Base-by-base conservation (phyloP, 768 basidiomycete species). In the Termitomyces sp. region DNA sequence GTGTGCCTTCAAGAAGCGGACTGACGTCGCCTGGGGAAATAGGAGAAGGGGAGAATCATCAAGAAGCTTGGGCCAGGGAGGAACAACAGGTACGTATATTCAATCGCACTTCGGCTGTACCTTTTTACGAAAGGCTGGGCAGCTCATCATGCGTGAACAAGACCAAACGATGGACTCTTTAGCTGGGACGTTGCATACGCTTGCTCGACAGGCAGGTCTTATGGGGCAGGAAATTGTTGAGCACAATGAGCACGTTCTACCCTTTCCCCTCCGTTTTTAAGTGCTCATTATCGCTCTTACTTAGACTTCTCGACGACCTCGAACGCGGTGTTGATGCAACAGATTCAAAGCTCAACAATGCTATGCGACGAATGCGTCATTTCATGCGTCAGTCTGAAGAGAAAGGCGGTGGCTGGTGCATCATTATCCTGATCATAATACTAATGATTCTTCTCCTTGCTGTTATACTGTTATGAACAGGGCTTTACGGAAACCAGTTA, bases 211-310 rank as follows among this genome's bases (percentile, higher is more conserved):
- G 72, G 97, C 97, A 0, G 90, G 88, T 12, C 75, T 98, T 33
- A 99, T 99, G 85, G 96, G 96, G 0, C 85, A 84, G 57, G 97
- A 99, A 68, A 91, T 98, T 51, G 76, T 70, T 9, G 93, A 95
- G 68, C 97, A 99, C 65, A 91, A 88, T 63, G 92, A 92, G 96
- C 96, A 60, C 61, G 70, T 71, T 29, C 5, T 29, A 24, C 20
- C 29, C n/a, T 48, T 22, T 9, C 20, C 15, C 18, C 34, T 24
- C 13, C 39, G 36, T 53, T 26, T 51, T 37, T 15, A 34, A 22
- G 52, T 7, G 7, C 9, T 29, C 5, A 54, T 50, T 8, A 55
- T 55, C n/a, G n/a, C n/a, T n/a, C n/a, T n/a, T 45, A 56, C 28
- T 15, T 62, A 97, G 95, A 66, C 84, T 94, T 82, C 76, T 94